phyloP scores from a whole-genome alignment of 2,329 filamentous ascomycete species.

The Davidsoniella neocaledoniae region DNA sequence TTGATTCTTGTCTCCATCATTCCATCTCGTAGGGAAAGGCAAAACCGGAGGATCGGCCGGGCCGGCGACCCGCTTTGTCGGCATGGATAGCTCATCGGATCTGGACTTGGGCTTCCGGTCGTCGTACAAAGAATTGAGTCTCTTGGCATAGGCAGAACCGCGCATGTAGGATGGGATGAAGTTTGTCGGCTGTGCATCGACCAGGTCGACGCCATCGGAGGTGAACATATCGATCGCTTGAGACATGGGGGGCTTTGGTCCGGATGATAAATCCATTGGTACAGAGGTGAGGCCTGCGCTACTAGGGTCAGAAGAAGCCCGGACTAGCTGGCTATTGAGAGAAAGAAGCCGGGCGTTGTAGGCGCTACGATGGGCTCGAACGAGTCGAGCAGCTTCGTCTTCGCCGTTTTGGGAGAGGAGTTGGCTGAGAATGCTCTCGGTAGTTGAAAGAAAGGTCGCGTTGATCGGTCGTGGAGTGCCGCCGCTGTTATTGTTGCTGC shows the following conservation, averaged over 20 bases:
- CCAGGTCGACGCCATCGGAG: conserved; percentile 18
- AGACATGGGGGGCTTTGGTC: conserved; percentile 29
- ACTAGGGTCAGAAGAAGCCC: not conserved
- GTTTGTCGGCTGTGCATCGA: conserved; percentile 18
- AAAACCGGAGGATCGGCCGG: conserved; percentile 29
- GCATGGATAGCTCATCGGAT: not conserved
- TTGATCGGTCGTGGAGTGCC: no score
- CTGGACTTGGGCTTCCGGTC: conserved; percentile 22
- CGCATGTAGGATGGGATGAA: conserved; percentile 74
- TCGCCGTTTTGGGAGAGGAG: not conserved
- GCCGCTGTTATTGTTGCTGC: no score
- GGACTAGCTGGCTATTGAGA: not conserved
- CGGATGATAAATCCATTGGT: not conserved
- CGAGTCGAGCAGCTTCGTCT: not conserved
- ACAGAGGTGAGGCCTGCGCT: not conserved
- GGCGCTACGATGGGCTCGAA: not conserved
- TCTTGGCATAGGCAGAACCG: conserved; percentile 60
- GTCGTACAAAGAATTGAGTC: conserved; percentile 45
- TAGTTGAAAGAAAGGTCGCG: no score
- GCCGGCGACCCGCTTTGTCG: conserved; percentile 14
- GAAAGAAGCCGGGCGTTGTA: not conserved
- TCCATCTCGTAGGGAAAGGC: conserved; percentile 65
- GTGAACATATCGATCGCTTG: conserved; percentile 36
- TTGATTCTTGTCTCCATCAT: not conserved
- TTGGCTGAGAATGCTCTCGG: not conserved